Evolutionary conservation across 2,329 filamentous ascomycete genomes (phyloP).

Genomic region (Sporothrix euskadiensis): DNA sequence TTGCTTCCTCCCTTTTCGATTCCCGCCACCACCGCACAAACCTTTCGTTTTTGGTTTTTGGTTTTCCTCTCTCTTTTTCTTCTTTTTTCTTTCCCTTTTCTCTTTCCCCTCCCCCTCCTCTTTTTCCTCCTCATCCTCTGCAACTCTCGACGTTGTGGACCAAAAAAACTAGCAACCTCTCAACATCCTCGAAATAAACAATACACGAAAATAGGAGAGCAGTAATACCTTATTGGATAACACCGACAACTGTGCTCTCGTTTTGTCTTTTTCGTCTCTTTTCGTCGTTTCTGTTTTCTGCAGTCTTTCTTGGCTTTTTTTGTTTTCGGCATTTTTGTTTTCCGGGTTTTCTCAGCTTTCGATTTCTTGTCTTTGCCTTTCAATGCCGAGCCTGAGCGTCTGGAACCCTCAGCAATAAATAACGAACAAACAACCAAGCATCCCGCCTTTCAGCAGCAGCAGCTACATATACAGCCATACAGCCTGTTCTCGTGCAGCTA

Average conservation of each 20-base stretch:
- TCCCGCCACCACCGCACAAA: not conserved
- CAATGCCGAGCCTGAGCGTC: constrained; percentile 22
- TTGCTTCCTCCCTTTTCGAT: not conserved
- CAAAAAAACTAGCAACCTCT: not conserved
- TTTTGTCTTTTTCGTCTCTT: not conserved
- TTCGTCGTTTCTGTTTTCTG: not conserved
- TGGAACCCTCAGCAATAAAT: constrained; percentile 25
- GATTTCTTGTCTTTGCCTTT: not conserved
- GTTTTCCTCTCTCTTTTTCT: not conserved
- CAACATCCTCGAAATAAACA: not conserved
- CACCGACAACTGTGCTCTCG: not conserved
- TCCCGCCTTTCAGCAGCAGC: too few species aligned
- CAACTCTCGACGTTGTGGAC: constrained; percentile 10
- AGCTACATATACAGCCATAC: not conserved
- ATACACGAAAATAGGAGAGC: not conserved
- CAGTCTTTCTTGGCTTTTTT: not conserved
- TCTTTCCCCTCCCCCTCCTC: not conserved
- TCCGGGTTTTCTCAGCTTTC: not conserved
- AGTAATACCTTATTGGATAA: constrained; percentile 15
- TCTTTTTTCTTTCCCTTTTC: not conserved
- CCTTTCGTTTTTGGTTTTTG: constrained; percentile 13
- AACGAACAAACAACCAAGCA: not conserved
- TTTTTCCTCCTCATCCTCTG: not conserved
- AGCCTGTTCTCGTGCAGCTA: not conserved
- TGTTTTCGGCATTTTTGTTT: not conserved